Evolutionary conservation across 768 basidiomycete genomes (phyloP).

Genomic region (Trametes sanguinea): DNA sequence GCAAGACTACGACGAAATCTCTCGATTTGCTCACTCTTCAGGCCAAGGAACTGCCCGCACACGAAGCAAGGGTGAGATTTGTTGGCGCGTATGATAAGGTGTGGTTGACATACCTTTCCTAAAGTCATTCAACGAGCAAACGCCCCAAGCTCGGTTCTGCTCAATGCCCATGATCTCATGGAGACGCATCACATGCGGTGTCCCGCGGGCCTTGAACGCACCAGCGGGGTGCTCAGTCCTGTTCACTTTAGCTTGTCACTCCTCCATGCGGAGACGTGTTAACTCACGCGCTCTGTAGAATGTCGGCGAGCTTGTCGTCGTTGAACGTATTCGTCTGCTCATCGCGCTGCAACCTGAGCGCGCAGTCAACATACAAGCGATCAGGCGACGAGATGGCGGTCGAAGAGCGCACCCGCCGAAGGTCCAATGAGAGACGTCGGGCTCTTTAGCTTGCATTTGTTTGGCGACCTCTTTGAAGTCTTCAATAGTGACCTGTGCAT

Average conservation of each 20-base stretch:
- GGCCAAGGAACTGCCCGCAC: conserved; percentile 60
- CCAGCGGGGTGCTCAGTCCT: conserved; percentile 74
- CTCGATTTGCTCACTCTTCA: conserved; percentile 56
- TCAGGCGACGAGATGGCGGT: background rate
- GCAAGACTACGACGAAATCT: too few relatives aligned
- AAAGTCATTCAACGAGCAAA: conserved; percentile 84
- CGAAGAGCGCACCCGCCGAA: conserved; percentile 53
- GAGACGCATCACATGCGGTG: conserved; percentile 67
- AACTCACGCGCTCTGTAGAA: conserved; percentile 68
- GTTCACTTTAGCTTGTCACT: background rate
- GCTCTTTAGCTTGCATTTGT: conserved; percentile 42
- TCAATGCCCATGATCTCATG: conserved; percentile 88
- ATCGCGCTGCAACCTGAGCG: conserved; percentile 58
- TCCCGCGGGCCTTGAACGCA: conserved; percentile 75
- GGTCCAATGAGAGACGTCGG: conserved; percentile 62
- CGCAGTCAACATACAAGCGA: background rate
- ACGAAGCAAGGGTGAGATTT: background rate
- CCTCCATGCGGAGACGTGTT: background rate
- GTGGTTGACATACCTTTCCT: conserved; percentile 48
- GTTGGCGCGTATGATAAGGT: background rate
- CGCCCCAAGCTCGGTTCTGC: conserved; percentile 74
- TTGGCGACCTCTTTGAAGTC: conserved; percentile 55
- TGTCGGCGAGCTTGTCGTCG: conserved; percentile 67
- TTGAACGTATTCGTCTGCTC: conserved; percentile 56
- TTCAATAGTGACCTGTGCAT: conserved; percentile 35